Conservation (phyloP, 2,329 filamentous ascomycete species). For the Lasiodiplodia sp. region DNA sequence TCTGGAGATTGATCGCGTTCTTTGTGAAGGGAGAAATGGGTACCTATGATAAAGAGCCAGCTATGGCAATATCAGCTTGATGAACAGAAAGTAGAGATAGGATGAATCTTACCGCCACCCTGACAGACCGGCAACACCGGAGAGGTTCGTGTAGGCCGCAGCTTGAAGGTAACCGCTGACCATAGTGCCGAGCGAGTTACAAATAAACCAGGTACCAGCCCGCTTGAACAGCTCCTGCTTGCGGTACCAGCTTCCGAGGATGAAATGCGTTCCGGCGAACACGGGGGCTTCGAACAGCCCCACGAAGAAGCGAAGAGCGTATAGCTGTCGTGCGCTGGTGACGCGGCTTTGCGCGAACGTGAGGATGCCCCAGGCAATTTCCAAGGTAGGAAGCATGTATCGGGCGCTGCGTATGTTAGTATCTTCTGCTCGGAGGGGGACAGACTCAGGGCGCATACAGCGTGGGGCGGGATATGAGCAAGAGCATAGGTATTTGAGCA, state of each 20-base stretch:
- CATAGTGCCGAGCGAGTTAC: slow-evolving; percentile 62
- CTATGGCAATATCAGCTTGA: slow-evolving; percentile 43
- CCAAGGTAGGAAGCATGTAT: slow-evolving; percentile 49
- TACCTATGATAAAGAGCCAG: slow-evolving; percentile 62
- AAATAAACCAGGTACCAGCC: slow-evolving; percentile 62
- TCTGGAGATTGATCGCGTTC: neutral
- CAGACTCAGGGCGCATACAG: slow-evolving; percentile 30
- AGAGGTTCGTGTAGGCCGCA: slow-evolving; percentile 60
- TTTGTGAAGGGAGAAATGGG: too few relatives aligned
- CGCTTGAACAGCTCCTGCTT: slow-evolving; percentile 60
- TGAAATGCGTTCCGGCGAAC: slow-evolving; percentile 46
- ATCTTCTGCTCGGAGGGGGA: neutral
- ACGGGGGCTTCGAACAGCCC: slow-evolving; percentile 47
- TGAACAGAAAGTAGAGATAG: neutral
- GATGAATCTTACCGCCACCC: slow-evolving; percentile 49
- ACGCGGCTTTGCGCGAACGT: slow-evolving; percentile 51
- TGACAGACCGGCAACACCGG: slow-evolving; percentile 57
- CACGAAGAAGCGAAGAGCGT: slow-evolving; percentile 49
- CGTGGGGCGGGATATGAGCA: slow-evolving; percentile 47
- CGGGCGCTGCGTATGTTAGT: slow-evolving; percentile 34
- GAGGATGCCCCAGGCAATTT: slow-evolving; percentile 51
- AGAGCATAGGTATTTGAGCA: slow-evolving; percentile 41
- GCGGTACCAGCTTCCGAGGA: slow-evolving; percentile 52
- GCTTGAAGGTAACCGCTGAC: slow-evolving; percentile 66
- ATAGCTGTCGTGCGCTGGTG: slow-evolving; percentile 48